Base-by-base conservation (phyloP, 495 filamentous ascomycete genomes). In the Hypoxylon rickii region DNA sequence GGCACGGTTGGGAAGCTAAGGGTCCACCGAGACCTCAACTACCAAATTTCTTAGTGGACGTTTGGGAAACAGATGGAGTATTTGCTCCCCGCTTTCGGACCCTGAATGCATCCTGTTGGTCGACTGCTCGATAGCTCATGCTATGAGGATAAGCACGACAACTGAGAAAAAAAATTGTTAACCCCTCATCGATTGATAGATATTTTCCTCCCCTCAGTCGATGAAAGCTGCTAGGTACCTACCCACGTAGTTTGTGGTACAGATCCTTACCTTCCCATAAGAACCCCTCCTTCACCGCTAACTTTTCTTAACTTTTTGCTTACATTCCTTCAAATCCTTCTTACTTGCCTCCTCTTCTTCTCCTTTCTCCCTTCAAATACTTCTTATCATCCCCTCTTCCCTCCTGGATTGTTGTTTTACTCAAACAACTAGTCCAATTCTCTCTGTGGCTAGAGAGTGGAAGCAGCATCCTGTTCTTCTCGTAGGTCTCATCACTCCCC, bases 81-180 rank as follows among this genome's bases (percentile, higher is more conserved):
- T 60, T 44, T 48, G 33, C 33, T 48, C 63, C 63, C 66, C 66
- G 63, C 66, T 69, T 64, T 69, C 66, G 66, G 66, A 69, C 63
- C 51, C 56, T 55, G 51, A 51, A 34, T 44, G 38, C 16, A 47
- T 39, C 22, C 34, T 31, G 18, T 32, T 22, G 44, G n/a, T n/a
- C 40, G 3, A 32, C 34, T 48, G 46, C 24, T 40, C 48, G 37
- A 50, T 58, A 50, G 49, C 65, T 68, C 43, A 44, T 51, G 24
- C 10, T 29, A 29, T 4, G 24, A 29, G 10, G 24, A 10, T 10
- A 29, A 64, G 55, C 53, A 57, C 58, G 58, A 61, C 52, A 48
- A 44, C 18, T 44, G 29, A 21, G 24, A 42, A 42, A 20, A 62
- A 61, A 62, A 62, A 62, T 53, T 56, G 47, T 57, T 57, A 63